Evolutionary conservation across 2,329 filamentous ascomycete species (phyloP).

Genomic region (Lachnellula willkommii): DNA sequence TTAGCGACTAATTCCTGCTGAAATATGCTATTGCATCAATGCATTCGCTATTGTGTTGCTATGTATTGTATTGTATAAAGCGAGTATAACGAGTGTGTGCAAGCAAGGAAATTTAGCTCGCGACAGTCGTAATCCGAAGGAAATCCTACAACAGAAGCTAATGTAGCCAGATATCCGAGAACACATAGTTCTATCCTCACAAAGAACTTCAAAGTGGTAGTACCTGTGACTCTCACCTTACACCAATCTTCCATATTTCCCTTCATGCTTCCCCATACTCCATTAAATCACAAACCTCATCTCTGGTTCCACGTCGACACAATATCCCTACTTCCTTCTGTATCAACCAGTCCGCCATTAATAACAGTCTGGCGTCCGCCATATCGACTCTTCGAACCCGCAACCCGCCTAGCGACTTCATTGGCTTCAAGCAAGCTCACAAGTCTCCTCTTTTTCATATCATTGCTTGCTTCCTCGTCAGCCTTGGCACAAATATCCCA

Average conservation of each 20-base stretch:
- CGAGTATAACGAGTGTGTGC: no score
- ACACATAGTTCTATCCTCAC: neutral
- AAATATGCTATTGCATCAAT: no score
- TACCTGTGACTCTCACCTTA: neutral
- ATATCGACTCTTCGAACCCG: slow-evolving; percentile 9
- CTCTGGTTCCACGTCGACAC: slow-evolving; percentile 15
- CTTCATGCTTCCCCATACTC: no score
- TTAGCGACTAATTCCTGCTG: no score
- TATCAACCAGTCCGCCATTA: slow-evolving; percentile 20
- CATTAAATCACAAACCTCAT: no score
- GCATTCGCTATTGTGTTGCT: no score
- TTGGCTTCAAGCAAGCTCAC: slow-evolving; percentile 56
- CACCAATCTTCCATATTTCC: neutral
- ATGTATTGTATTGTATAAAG: no score
- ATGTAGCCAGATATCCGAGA: neutral
- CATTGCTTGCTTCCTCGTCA: slow-evolving; percentile 18
- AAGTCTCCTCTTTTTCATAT: slow-evolving; percentile 43
- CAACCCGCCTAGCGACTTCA: slow-evolving; percentile 48
- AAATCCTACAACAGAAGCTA: neutral
- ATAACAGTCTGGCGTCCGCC: slow-evolving; percentile 16
- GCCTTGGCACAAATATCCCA: slow-evolving; percentile 37
- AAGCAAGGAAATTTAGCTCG: neutral
- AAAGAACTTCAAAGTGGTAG: no score
- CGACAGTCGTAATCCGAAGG: neutral
- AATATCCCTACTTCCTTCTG: slow-evolving; percentile 16